Evolutionary conservation across 2,329 filamentous ascomycete species (phyloP), one percentile per base, ranked within the genome.

Genomic region (Beauveria bassiana): DNA sequence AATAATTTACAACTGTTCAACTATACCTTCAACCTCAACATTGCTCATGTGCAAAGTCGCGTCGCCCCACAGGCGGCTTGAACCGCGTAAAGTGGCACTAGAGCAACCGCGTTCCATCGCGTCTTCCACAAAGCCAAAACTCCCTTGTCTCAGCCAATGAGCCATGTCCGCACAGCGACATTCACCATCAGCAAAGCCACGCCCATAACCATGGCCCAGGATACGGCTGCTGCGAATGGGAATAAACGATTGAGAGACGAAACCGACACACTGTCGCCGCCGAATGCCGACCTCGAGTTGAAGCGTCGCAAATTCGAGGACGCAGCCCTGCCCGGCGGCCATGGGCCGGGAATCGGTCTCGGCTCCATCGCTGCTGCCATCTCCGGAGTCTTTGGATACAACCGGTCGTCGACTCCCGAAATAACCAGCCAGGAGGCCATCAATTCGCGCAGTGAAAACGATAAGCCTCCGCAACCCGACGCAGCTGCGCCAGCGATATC

Each of bases 341-440:
- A 42, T 16, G 52, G 47, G 22, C 43, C 61, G 28, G 53, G 24
- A 18, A 61, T 42, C 26, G 58, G 57, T 5, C 59, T 63, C 16
- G 62, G 58, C 18, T 68, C 68, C 51, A 71, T 74, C 55, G 68
- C 70, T 10, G 69, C 71, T 8, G 71, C 68, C n/a, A 68, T 74
- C 14, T 69, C 71, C 16, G 66, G 68, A 7, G 66, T 68, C 12
- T 65, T 70, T 54, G 67, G 68, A 5, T 67, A 66, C 47, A 66
- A 64, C 2, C 66, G 67, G 28, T 66, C 63, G 34, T 66, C 63
- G 34, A 16, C 57, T 14, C 62, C 64, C 24, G 55, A 63, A 34
- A 22, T 22, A 22, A 62, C 38, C 16, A 54, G 40, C 28, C 47
- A 58, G 12, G 26, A 53, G 16, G 4, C 42, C 18, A 31, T 22